Base-by-base conservation (phyloP, 129 eudicot genomes). In the Pseudognaphalium luteoalbum region DNA sequence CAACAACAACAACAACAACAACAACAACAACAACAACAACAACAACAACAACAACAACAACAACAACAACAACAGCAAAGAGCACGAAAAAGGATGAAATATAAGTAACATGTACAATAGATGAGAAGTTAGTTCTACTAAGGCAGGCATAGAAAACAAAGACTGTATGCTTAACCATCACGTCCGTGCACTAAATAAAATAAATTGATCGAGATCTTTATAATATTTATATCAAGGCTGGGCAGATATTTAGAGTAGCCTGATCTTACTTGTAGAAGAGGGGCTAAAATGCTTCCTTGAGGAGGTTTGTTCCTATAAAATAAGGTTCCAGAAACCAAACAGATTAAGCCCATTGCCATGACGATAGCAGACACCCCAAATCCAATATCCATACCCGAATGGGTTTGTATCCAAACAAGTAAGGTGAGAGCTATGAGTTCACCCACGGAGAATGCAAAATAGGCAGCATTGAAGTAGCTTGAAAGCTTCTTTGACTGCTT, bases 301-400 rank as follows among this genome's bases (percentile, higher is more conserved):
- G 99, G 97, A 42, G 91, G 96, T 60, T 87, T 95, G 67, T 91
- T 95, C 81, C 92, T 80, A 58, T 95, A 95, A 68, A 83, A 22
- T 61, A 74, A 33, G 5, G 95, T 89, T 20, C 99, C 97, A 51
- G 81, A 85, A 58, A 95, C 86, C 75, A 95, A 85, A 82, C 88
- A 64, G 34, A 91, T 83, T 11, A 95, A 54, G 4, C 96, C 99
- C 84, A 91, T 57, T 6, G 96, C 95, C 99, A 95, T 91, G 71
- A 78, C 94, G 7, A 87, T 87, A 14, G 97, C 99, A 1, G 99
- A 95, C 47, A 95, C 92, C 1, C 97, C 99, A 32, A 95, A 95
- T 14, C 99, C 99, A 29, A 95, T 81, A 69, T 95, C 99, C 99
- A 95, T 95, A 0, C 99, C 99, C 0, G 97, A 91, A 61, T 89